phyloP scores from a whole-genome alignment of 768 basidiomycete genomes.

The Dacryopinax spathularia region DNA sequence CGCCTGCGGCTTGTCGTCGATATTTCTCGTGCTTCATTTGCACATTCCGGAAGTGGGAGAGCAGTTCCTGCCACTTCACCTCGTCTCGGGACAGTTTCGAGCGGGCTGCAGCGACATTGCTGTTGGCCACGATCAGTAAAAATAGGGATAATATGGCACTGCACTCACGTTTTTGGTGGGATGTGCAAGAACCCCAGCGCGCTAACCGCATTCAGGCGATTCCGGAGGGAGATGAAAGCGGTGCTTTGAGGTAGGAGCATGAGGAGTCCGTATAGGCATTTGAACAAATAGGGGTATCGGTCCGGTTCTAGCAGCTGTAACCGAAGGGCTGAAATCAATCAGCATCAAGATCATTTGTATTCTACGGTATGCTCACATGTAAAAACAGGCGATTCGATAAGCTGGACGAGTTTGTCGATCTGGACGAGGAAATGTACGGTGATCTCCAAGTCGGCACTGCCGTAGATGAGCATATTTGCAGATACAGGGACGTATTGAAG shows the following conservation, averaged over 20 bases:
- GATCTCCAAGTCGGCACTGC: slow-evolving; percentile 88
- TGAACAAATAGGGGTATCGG: slow-evolving; percentile 89
- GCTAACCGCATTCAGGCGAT: slow-evolving; percentile 87
- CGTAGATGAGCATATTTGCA: neutral
- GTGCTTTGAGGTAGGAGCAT: slow-evolving; percentile 96
- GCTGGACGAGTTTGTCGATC: slow-evolving; percentile 91
- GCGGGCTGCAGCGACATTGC: slow-evolving; percentile 33
- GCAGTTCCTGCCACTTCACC: slow-evolving; percentile 93
- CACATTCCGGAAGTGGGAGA: slow-evolving; percentile 79
- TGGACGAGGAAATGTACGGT: slow-evolving; percentile 91
- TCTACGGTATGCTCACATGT: slow-evolving; percentile 53
- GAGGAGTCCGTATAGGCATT: slow-evolving; percentile 89
- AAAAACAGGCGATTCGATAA: slow-evolving; percentile 96
- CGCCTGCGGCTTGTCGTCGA: slow-evolving; percentile 59
- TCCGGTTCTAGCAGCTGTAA: slow-evolving; percentile 94
- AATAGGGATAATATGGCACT: neutral
- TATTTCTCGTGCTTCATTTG: slow-evolving; percentile 89
- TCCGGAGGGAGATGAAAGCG: slow-evolving; percentile 86
- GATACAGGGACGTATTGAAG: slow-evolving; percentile 8
- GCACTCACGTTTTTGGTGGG: slow-evolving; percentile 63
- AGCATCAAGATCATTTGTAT: neutral
- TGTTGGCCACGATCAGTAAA: slow-evolving; percentile 14
- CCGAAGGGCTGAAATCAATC: slow-evolving; percentile 44
- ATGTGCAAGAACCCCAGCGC: slow-evolving; percentile 88
- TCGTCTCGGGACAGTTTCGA: slow-evolving; percentile 70